A percentile compares a stretch with the other conserved stretches of the same genome.
Conservation (phyloP, 805 yeast species). For the Candida adriatica region DNA sequence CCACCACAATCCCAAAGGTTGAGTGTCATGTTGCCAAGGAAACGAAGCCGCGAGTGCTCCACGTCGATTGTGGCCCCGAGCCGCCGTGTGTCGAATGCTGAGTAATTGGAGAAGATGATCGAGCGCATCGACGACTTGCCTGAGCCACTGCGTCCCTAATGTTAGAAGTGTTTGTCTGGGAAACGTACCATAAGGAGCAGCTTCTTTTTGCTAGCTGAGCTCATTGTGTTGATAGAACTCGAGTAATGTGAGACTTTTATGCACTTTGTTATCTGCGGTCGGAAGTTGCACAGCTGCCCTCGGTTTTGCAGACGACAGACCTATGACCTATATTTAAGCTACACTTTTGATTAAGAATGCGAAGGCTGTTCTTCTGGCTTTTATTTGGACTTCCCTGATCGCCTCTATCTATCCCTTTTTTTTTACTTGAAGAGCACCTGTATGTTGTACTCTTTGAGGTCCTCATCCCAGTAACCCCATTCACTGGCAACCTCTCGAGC, state of each 20-base stretch:
- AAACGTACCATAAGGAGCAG: slow-evolving; percentile 48
- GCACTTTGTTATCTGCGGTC: not conserved
- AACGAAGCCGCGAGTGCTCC: slow-evolving; percentile 92
- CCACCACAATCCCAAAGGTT: slow-evolving; percentile 99
- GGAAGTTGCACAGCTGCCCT: not conserved
- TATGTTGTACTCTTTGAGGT: slow-evolving; percentile 57
- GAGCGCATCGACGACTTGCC: slow-evolving; percentile 98
- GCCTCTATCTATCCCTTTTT: too few species aligned
- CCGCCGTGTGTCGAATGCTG: slow-evolving; percentile 93
- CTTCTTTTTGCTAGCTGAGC: slow-evolving; percentile 45
- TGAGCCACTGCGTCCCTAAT: slow-evolving; percentile 87
- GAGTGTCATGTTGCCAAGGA: slow-evolving; percentile 90
- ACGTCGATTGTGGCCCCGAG: slow-evolving; percentile 97
- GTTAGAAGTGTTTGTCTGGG: too few species aligned
- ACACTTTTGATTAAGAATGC: too few species aligned
- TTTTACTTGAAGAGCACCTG: slow-evolving; percentile 66
- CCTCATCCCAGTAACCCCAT: slow-evolving; percentile 74
- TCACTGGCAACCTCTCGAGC: slow-evolving; percentile 37
- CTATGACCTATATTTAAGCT: too few species aligned
- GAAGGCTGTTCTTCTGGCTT: too few species aligned
- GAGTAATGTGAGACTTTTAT: too few species aligned
- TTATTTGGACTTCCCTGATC: too few species aligned
- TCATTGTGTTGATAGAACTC: too few species aligned
- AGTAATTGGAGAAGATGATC: slow-evolving; percentile 89
- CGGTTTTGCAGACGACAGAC: too few species aligned